Conservation (phyloP, 768 basidiomycete species). For the Leccinum disarticulatum region DNA sequence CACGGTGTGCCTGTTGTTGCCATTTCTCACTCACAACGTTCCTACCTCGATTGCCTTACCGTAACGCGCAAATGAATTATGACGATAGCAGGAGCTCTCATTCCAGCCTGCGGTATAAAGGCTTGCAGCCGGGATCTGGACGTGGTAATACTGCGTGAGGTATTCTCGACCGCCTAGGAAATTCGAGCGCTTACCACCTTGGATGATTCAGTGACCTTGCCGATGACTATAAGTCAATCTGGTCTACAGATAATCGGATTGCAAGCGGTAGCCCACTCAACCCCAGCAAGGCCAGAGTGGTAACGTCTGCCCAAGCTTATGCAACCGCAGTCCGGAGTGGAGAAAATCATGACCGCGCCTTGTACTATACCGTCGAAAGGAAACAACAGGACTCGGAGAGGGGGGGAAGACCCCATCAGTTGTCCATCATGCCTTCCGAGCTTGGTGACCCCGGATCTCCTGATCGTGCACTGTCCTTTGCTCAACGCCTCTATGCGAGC, state of each 20-base stretch:
- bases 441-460: slow-evolving; percentile 4
- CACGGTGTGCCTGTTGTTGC: background rate
- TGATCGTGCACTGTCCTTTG: slow-evolving; percentile 30
- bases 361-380: slow-evolving; percentile 22
- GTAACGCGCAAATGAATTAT: slow-evolving; percentile 8
- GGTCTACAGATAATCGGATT: slow-evolving; percentile 1
- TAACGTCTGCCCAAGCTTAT: slow-evolving; percentile 26
- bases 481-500: slow-evolving; percentile 47
- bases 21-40: background rate
- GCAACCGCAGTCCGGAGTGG: slow-evolving; percentile 15
- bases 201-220: slow-evolving; percentile 1
- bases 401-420: background rate
- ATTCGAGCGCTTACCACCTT: background rate
- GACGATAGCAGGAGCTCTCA: slow-evolving; percentile 2
- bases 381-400: slow-evolving; percentile 8
- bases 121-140: background rate
- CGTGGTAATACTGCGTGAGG: background rate
- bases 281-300: background rate
- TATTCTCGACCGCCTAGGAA: background rate
- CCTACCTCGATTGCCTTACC: background rate
- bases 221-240: slow-evolving; percentile 6
- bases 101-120: background rate
- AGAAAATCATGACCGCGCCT: slow-evolving; percentile 4
- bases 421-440: background rate
- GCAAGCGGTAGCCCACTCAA: background rate